Base-by-base conservation (phyloP, 345 rosid species). In the Rhizophora mangle region DNA sequence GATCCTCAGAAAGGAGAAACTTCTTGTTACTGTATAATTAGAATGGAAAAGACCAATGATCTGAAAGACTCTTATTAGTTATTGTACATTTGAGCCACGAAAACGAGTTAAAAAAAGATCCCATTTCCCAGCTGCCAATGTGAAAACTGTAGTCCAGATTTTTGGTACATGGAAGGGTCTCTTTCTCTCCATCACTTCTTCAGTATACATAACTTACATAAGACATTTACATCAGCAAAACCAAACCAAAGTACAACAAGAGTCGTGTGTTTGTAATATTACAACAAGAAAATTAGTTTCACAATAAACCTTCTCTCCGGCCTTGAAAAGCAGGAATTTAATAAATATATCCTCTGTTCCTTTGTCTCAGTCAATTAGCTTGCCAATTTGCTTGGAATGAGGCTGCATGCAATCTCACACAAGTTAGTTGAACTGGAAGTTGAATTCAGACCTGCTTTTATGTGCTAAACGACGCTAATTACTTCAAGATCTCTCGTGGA, bases 401-500 rank as follows among this genome's bases (percentile, higher is more conserved):
- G 65, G 60, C 39, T 37, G 63, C 19, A 21, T 58, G 30, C 57
- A 22, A 52, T 37, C 21, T 18, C 26, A 19, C 21, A 21, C 11
- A 3, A 26, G 18, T 55, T 26, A 27, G 59, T 8, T 32, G 30
- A 39, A 70, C 65, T 60, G 49, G 19, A 13, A 43, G 49, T 43
- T 15, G 19, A 43, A 43, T 43, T 43, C 18, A 18, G 27, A 63
- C 47, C 65, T 15, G 60, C 66, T 67, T 61, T 22, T 39, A 31
- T 22, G 53, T 39, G 47, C 63, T 36, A 64, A 43, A 47, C 13
- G 22, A 47, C 9, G 22, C 29, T 24, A 27, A 18, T 37, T 10
- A 26, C 18, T 65, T 82, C 78, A 90, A 64, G 71, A 66, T 68
- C 64, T 83, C 80, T 90, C 96, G 31, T 81, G 96, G 83, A 93